A percentile compares a stretch with the other conserved stretches of the same genome.
phyloP scores from a whole-genome alignment of 352 stramenopile species.

The Globisporangium apiculatum region DNA sequence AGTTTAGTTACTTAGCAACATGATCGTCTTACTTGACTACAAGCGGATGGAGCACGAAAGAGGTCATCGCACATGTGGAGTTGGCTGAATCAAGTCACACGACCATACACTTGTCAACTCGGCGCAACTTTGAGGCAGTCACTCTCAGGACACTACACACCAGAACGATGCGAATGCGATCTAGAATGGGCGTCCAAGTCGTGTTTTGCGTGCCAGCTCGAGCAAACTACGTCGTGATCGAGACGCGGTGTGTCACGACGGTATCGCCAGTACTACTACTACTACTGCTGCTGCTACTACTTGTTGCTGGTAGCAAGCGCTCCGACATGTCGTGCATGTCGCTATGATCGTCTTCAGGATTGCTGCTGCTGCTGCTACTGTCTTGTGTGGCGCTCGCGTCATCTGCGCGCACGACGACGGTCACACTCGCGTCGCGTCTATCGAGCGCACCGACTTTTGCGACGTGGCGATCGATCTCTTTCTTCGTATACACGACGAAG shows the following conservation, averaged over 20 bases:
- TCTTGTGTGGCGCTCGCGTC: too few species aligned
- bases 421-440: slow-evolving; percentile 6
- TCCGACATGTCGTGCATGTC: not conserved
- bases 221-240: not conserved
- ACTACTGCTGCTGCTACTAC: not conserved
- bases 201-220: not conserved
- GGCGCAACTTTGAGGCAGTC: too few species aligned
- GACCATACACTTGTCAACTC: too few species aligned
- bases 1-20: too few species aligned
- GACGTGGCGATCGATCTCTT: slow-evolving; percentile 32
- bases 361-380: too few species aligned
- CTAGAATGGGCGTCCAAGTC: too few species aligned
- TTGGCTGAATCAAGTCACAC: too few species aligned
- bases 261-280: not conserved
- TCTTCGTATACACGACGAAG: slow-evolving; percentile 43
- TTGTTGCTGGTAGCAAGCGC: not conserved
- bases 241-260: slow-evolving; percentile 1
- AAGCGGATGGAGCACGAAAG: too few species aligned
- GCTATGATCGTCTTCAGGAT: not conserved
- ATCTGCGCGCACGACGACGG: not conserved
- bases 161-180: too few species aligned
- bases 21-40: too few species aligned
- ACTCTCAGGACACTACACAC: too few species aligned
- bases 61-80: too few species aligned
- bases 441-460: slow-evolving; percentile 21